Conservation (phyloP, 768 basidiomycete genomes). For the Gloeostereum incarnatum region DNA sequence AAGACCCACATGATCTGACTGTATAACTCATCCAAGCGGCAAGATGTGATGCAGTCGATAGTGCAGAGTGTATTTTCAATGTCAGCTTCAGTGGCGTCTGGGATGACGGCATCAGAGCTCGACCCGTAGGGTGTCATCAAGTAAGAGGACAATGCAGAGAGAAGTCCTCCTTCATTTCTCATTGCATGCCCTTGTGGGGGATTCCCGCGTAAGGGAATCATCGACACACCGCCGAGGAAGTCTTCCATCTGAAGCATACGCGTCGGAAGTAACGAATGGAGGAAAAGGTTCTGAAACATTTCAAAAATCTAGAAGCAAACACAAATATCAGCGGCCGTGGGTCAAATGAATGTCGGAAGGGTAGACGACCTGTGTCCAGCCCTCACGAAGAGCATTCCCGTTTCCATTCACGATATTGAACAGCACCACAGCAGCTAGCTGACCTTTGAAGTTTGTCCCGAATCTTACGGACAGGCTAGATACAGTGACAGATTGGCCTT, state of each 20-base stretch:
- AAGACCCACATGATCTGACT: slow-evolving; percentile 77
- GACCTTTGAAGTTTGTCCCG: slow-evolving; percentile 91
- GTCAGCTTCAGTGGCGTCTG: slow-evolving; percentile 85
- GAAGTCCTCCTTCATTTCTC: slow-evolving; percentile 79
- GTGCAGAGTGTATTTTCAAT: slow-evolving; percentile 92
- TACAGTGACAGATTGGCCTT: slow-evolving; percentile 83
- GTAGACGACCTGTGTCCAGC: slow-evolving; percentile 71
- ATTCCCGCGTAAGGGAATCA: slow-evolving; percentile 81
- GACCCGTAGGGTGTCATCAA: slow-evolving; percentile 88
- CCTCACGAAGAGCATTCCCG: slow-evolving; percentile 86
- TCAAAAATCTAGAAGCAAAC: slow-evolving; percentile 71
- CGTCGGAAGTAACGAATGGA: slow-evolving; percentile 85
- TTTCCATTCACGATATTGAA: slow-evolving; percentile 98
- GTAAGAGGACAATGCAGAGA: slow-evolving; percentile 92
- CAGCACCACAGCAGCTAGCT: slow-evolving; percentile 91
- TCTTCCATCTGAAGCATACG: slow-evolving; percentile 97
- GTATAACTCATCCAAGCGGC: slow-evolving; percentile 91
- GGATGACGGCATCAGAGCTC: slow-evolving; percentile 66
- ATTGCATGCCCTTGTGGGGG: slow-evolving; percentile 53
- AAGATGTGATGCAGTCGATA: slow-evolving; percentile 91
- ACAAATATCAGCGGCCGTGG: slow-evolving; percentile 5
- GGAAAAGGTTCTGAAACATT: slow-evolving; percentile 94
- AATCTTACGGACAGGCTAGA: slow-evolving; percentile 90
- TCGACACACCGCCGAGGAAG: slow-evolving; percentile 89
- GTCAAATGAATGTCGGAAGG: background rate